phyloP scores from a whole-genome alignment of 805 yeast species.

The Ogataea ramenticola region DNA sequence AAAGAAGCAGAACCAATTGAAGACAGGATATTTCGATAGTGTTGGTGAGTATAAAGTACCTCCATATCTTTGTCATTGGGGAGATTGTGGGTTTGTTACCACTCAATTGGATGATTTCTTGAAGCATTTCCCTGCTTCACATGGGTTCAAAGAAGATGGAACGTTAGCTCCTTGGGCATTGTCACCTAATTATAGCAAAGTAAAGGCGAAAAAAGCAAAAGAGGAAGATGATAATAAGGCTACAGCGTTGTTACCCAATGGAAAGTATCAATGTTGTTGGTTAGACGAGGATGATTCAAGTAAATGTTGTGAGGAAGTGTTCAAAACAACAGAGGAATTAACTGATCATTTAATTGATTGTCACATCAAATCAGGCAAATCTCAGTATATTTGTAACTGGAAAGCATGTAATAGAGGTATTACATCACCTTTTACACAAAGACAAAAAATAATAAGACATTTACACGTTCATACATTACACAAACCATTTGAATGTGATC shows the following conservation, averaged over 20 bases:
- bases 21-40: slow-evolving; percentile 18
- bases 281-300: not conserved
- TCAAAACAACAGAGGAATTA: slow-evolving; percentile 49
- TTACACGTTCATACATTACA: slow-evolving; percentile 82
- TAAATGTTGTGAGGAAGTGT: slow-evolving; percentile 39
- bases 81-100: slow-evolving; percentile 55
- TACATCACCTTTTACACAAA: slow-evolving; percentile 55
- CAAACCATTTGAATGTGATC: slow-evolving; percentile 68
- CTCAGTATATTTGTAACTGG: slow-evolving; percentile 72
- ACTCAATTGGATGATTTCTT: slow-evolving; percentile 46
- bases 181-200: no score
- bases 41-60: slow-evolving; percentile 4
- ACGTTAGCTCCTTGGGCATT: no score
- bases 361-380: slow-evolving; percentile 73
- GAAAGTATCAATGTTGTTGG: not conserved
- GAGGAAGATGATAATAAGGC: slow-evolving; percentile 6
- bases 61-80: slow-evolving; percentile 63
- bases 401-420: slow-evolving; percentile 53
- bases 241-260: not conserved
- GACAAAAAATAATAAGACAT: slow-evolving; percentile 83
- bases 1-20: not conserved
- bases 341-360: slow-evolving; percentile 60
- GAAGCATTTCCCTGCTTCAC: slow-evolving; percentile 48
- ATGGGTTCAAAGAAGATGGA: slow-evolving; percentile 27
- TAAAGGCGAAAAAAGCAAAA: no score